These are phyloP conservation scores for Cryptosporidium meleagridis DNA, from an alignment of 169 alveolate genomes.

Conservation along the genomic window DNA sequence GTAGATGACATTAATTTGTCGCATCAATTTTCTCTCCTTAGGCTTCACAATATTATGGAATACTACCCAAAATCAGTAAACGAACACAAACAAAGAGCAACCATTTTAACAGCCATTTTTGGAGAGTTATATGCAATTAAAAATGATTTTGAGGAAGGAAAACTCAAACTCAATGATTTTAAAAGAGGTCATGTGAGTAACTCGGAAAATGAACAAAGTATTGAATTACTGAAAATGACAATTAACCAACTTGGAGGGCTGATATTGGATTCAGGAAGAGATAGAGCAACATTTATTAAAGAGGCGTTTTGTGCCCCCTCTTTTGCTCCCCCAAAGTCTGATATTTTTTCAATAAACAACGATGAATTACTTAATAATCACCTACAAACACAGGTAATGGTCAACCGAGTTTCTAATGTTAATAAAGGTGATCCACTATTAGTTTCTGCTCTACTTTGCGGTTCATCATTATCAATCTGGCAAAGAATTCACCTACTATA, in stretches of 20 bases:
- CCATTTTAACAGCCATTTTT: slow-evolving; percentile 49
- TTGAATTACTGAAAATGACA: slow-evolving; percentile 50
- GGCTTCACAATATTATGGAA: slow-evolving; percentile 54
- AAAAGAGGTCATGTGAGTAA: slow-evolving; percentile 5
- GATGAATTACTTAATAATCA: slow-evolving; percentile 21
- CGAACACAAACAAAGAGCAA: slow-evolving; percentile 54
- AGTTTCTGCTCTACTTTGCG: slow-evolving; percentile 61
- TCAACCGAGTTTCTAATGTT: slow-evolving; percentile 29
- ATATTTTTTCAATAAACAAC: slow-evolving; percentile 16
- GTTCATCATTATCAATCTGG: slow-evolving; percentile 69
- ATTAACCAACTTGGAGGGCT: slow-evolving; percentile 56
- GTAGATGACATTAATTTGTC: slow-evolving; percentile 65
- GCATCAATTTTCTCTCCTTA: slow-evolving; percentile 41
- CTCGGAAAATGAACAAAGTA: slow-evolving; percentile 53
- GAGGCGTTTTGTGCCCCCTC: slow-evolving; percentile 74
- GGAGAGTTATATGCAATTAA: slow-evolving; percentile 48
- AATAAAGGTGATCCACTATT: slow-evolving; percentile 67
- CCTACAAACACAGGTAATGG: neutral
- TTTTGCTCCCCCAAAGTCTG: slow-evolving; percentile 71
- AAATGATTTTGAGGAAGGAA: slow-evolving; percentile 53
- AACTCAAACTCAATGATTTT: neutral
- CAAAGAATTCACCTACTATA: slow-evolving; percentile 65
- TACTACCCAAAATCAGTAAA: slow-evolving; percentile 43
- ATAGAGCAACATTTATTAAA: slow-evolving; percentile 59
- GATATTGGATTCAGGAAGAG: slow-evolving; percentile 70